A percentile compares a stretch with the other conserved stretches of the same genome.
phyloP scores from a whole-genome alignment of 768 basidiomycete species.

The Crassisporium funariophilum region DNA sequence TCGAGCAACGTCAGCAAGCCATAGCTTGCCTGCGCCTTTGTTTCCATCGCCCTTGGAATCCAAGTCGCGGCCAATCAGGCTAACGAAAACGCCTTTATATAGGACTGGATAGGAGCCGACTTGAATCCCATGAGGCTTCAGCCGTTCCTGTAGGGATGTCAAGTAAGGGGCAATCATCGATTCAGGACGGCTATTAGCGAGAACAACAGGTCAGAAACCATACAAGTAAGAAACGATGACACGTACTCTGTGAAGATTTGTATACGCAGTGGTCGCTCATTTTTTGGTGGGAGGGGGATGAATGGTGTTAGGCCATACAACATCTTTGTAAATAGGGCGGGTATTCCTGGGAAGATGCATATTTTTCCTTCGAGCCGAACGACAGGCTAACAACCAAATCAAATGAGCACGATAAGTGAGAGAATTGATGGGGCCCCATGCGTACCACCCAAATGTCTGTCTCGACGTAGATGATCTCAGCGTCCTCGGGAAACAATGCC shows the following conservation, averaged over 20 bases:
- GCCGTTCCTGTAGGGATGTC: slow-evolving; percentile 71
- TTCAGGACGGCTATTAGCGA: slow-evolving; percentile 60
- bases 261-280: slow-evolving; percentile 73
- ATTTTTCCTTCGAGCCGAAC: slow-evolving; percentile 83
- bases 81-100: slow-evolving; percentile 68
- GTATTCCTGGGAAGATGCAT: slow-evolving; percentile 92
- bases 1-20: slow-evolving; percentile 55
- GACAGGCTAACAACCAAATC: slow-evolving; percentile 60
- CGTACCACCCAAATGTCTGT: slow-evolving; percentile 86
- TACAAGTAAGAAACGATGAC: not conserved
- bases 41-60: slow-evolving; percentile 33
- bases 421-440: slow-evolving; percentile 12
- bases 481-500: slow-evolving; percentile 83
- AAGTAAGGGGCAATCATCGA: slow-evolving; percentile 85
- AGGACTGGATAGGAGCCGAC: slow-evolving; percentile 78
- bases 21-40: slow-evolving; percentile 48
- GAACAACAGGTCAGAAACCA: slow-evolving; percentile 1
- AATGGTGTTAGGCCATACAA: slow-evolving; percentile 71
- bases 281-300: slow-evolving; percentile 76
- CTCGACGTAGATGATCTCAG: slow-evolving; percentile 80
- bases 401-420: slow-evolving; percentile 1
- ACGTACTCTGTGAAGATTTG: slow-evolving; percentile 82
- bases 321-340: slow-evolving; percentile 81
- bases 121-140: slow-evolving; percentile 75
- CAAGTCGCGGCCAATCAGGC: slow-evolving; percentile 59